Percentiles rank a stretch among this genome's conserved stretches.
Conservation (phyloP, 768 basidiomycete genomes). For the Atractiella rhizophila region DNA sequence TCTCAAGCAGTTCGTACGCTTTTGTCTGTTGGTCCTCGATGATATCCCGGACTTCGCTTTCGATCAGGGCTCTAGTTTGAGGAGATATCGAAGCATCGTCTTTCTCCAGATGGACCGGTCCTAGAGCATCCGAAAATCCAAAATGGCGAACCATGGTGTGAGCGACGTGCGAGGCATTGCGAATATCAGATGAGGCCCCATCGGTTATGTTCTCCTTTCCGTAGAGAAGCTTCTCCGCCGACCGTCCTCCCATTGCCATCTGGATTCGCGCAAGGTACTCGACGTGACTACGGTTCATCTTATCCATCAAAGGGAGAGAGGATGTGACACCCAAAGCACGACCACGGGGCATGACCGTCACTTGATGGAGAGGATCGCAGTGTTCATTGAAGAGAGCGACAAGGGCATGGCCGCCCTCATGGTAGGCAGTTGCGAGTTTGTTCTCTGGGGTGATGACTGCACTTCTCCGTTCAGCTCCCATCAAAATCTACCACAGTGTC, state of each 20-base stretch:
- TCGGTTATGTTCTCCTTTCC: constrained; percentile 42
- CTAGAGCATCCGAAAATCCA: constrained; percentile 24
- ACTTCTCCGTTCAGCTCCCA: constrained; percentile 86
- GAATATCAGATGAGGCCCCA: constrained; percentile 72
- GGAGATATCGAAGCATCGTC: constrained; percentile 46
- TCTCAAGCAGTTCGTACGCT: constrained; percentile 37
- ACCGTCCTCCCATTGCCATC: constrained; percentile 77
- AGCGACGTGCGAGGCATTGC: constrained; percentile 51
- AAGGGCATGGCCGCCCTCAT: constrained; percentile 35
- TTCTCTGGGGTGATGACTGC: constrained; percentile 65
- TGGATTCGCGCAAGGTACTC: constrained; percentile 65
- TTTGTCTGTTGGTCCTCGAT: constrained; percentile 46
- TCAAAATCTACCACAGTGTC: constrained; percentile 81
- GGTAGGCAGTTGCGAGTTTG: constrained; percentile 80
- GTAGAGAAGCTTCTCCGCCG: constrained; percentile 46
- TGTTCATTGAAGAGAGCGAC: constrained; percentile 81
- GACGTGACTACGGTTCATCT: constrained; percentile 44
- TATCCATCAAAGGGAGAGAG: constrained; percentile 29
- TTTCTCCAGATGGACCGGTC: constrained; percentile 58
- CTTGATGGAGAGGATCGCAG: constrained; percentile 90
- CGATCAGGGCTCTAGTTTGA: constrained; percentile 55
- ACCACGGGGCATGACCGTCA: constrained; percentile 88
- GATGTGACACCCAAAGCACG: constrained; percentile 53
- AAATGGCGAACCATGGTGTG: constrained; percentile 59
- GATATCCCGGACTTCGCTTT: constrained; percentile 58